Conservation (phyloP, 805 yeast genomes). For the Spathaspora girioi region DNA sequence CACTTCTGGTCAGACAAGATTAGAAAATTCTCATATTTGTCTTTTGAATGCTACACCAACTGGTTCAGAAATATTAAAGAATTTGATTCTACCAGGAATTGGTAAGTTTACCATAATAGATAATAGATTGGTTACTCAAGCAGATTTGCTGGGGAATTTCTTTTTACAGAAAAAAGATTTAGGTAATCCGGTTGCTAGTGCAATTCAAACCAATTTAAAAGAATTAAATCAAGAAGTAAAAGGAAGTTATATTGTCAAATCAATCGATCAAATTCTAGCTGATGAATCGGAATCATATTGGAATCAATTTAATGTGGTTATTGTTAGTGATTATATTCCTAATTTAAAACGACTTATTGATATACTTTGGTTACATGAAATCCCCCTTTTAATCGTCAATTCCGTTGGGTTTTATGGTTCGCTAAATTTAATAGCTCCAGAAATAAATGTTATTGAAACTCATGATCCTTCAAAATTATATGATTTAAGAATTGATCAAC, state of each 20-base stretch:
- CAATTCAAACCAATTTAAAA: constrained; percentile 37
- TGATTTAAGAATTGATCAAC: constrained; percentile 63
- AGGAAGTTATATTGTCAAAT: constrained; percentile 25
- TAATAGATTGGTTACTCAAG: constrained; percentile 29
- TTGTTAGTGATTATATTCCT: constrained; percentile 30
- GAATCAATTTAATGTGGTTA: constrained; percentile 50
- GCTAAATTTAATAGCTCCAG: constrained; percentile 48
- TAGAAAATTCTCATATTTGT: constrained; percentile 58
- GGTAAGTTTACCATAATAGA: constrained; percentile 65
- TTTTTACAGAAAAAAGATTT: constrained; percentile 47
- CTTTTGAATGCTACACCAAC: constrained; percentile 55
- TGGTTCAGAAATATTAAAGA: constrained; percentile 70
- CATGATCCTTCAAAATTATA: constrained; percentile 59
- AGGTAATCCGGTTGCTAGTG: constrained; percentile 38
- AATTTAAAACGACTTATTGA: constrained; percentile 25
- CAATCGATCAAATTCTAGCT: constrained; percentile 10
- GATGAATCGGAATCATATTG: constrained; percentile 29
- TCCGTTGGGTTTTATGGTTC: constrained; percentile 66
- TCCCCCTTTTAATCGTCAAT: constrained; percentile 53
- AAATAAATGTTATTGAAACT: constrained; percentile 69
- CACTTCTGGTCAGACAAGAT: constrained; percentile 60
- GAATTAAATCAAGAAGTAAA: constrained; percentile 62
- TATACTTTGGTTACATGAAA: constrained; percentile 37
- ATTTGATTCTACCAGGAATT: constrained; percentile 69
- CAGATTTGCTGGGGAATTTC: constrained; percentile 58